Evolutionary conservation across 2,329 filamentous ascomycete species (phyloP), one percentile per base, ranked within the genome.

Genomic region (Xylaria sp.): DNA sequence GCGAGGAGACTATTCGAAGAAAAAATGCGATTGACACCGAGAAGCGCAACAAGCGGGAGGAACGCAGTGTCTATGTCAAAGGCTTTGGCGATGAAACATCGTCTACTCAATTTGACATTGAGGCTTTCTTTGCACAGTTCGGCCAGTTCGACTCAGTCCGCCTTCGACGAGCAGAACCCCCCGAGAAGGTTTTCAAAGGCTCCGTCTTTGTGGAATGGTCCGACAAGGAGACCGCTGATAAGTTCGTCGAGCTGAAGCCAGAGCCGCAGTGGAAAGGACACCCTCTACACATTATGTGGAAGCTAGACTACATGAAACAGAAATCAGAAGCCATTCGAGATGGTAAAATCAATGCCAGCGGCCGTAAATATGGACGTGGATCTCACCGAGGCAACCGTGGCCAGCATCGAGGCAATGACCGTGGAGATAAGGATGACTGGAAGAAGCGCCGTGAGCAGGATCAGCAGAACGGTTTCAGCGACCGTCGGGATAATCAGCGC

Each of bases 201-300:
- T 97, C 93, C 73, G 93, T 97, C 67, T 98, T 98, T 78, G 93
- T 97, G 72, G 95, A 98, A 81, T 99, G 98, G 80, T 86, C 88
- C 70, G 88, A 88, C 58, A 91, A 94, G 76, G 93, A 97, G 73
- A 86, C 89, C 24, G 90, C 93, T 75, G 86, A 94, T 79, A 89
- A 89, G 67, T 99, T 99, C 82, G 83, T 98, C 69, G 89, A 84
- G 14, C 83, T 93, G 48, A 92, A 97, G 63, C 90, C 93, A 21
- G 90, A 92, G 80, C 96, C 96, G 68, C 88, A 90, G 79, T 99
- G 90, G 89, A 90, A 97, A 80, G 94, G 87, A 60, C 85, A 92
- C 73, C 90, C 93, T 39, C 85, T 98, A 60, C 83, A 90, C 78
- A 90, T 96, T 82, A 94, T 93, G 89, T 90, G 89, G 81, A 99